Conservation (phyloP, 2,329 filamentous ascomycete genomes). For the Beauveria sp. region DNA sequence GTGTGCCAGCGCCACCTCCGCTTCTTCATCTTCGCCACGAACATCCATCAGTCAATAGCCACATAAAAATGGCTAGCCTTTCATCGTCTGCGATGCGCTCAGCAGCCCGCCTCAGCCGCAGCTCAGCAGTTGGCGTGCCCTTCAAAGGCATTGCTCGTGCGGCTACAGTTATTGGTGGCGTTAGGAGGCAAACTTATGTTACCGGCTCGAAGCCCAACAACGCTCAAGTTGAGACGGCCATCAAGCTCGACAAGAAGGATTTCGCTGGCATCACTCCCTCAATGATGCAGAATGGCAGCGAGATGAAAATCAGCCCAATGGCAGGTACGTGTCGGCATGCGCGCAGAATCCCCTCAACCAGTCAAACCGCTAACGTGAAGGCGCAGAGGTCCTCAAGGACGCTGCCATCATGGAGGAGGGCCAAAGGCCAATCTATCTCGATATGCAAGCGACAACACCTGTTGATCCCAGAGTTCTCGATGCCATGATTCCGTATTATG, state of each 20-base stretch:
- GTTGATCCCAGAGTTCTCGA: constrained; percentile 91
- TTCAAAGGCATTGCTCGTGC: constrained; percentile 24
- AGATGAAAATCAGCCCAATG: constrained; percentile 70
- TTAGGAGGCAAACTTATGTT: constrained; percentile 62
- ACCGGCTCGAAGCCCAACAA: constrained; percentile 72
- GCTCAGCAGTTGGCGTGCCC: constrained; percentile 29
- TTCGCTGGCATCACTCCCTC: constrained; percentile 52
- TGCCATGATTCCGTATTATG: constrained; percentile 92
- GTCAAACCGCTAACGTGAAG: constrained; percentile 10
- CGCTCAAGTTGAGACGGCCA: constrained; percentile 79
- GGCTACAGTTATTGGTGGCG: constrained; percentile 19
- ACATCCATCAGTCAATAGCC: constrained; percentile 14
- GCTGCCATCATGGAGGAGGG: constrained; percentile 91
- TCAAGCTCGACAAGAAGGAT: constrained; percentile 78
- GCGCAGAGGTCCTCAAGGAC: constrained; percentile 71
- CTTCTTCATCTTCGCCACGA: constrained; percentile 7
- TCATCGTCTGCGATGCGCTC: constrained; percentile 67
- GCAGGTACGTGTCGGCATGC: constrained; percentile 35
- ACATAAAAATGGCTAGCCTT: constrained; percentile 50
- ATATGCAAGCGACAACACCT: constrained; percentile 96
- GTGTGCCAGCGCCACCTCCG: constrained; percentile 5
- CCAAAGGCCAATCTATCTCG: constrained; percentile 88
- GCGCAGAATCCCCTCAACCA: background rate
- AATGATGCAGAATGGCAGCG: constrained; percentile 22
- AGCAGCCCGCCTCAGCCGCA: constrained; percentile 53